Evolutionary conservation across 179 eudicot genomes (phyloP), one percentile per base, ranked within the genome.

Genomic region (Silene noctiflora): DNA sequence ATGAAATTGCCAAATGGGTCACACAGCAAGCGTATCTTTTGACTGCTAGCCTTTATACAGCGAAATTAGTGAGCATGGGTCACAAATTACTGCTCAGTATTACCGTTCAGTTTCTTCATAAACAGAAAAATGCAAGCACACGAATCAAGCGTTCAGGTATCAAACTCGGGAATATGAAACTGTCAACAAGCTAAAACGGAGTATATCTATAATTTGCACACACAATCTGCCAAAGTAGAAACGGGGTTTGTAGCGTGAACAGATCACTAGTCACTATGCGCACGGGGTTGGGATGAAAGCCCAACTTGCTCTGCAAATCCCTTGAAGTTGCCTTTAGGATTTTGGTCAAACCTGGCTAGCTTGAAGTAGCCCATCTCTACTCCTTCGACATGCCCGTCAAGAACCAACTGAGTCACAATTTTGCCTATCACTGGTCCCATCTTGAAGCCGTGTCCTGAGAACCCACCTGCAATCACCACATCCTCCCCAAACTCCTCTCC

Each of bases 381-480:
- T 29, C 88, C 90, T 68, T 83, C 75, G 29, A 83, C 86, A 44
- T 85, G 79, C 25, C 90, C 94, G 20, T 76, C 73, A 13, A 78
- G 22, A 60, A 78, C 86, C 76, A 92, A 56, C 14, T 92, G 94
- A 0, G 85, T 88, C 81, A 89, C 62, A 4, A 89, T 80, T 81
- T 79, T 79, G 67, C 98, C 98, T 16, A 94, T 77, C 12, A 84
- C 82, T 3, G 96, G 98, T 4, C 86, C 94, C 96, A 94, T 90
- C 87, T 94, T 94, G 78, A 94, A 94, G 64, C 98, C 98, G 11
- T 94, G 98, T n/a, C 97, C 96, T 1, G 98, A 94, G 71, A 92
- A 94, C 29, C 93, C 98, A 0, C 91, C 96, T 0, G 87, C 96
- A 9, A 94, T 81, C 80, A 90, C 91, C 79, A 91, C 89, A 53